Conservation (phyloP, 2,329 filamentous ascomycete genomes). For the Penicillium vulpinum region DNA sequence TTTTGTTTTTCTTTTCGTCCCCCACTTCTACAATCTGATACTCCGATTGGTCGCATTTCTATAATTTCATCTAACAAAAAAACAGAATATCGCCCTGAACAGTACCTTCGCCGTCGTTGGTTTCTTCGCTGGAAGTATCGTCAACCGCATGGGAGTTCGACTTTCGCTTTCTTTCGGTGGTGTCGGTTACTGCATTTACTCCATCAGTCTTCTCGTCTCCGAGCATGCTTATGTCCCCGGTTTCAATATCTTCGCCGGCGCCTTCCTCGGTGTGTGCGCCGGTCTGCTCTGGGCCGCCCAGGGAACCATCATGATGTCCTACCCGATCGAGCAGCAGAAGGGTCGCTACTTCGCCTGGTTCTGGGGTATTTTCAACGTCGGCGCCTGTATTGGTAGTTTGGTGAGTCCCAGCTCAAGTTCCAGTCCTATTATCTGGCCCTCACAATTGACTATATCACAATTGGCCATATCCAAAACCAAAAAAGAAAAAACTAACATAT, state of each 20-base stretch:
- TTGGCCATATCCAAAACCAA: too few relatives aligned
- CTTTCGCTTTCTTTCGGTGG: slow-evolving; percentile 45
- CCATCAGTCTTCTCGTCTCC: slow-evolving; percentile 37
- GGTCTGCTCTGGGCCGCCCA: slow-evolving; percentile 51
- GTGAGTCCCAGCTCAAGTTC: slow-evolving; percentile 47
- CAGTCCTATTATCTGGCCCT: background rate
- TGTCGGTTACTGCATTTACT: slow-evolving; percentile 48
- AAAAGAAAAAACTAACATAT: background rate
- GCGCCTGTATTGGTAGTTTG: slow-evolving; percentile 77
- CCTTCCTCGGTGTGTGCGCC: slow-evolving; percentile 49
- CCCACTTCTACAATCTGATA: background rate
- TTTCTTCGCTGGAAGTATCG: slow-evolving; percentile 57
- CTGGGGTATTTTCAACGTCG: slow-evolving; percentile 92
- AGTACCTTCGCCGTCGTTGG: slow-evolving; percentile 66
- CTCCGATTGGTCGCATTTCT: background rate
- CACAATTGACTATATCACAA: background rate
- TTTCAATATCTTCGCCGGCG: slow-evolving; percentile 51
- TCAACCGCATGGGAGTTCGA: slow-evolving; percentile 44
- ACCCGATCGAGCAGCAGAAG: slow-evolving; percentile 75
- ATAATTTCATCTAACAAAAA: background rate
- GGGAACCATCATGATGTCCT: slow-evolving; percentile 66
- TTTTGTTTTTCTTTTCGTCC: background rate
- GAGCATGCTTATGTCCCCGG: slow-evolving; percentile 48
- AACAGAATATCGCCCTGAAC: slow-evolving; percentile 64
- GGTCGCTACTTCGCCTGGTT: slow-evolving; percentile 85